Evolutionary conservation across 805 yeast species (phyloP).

Genomic region (Hanseniaspora nectarophila): DNA sequence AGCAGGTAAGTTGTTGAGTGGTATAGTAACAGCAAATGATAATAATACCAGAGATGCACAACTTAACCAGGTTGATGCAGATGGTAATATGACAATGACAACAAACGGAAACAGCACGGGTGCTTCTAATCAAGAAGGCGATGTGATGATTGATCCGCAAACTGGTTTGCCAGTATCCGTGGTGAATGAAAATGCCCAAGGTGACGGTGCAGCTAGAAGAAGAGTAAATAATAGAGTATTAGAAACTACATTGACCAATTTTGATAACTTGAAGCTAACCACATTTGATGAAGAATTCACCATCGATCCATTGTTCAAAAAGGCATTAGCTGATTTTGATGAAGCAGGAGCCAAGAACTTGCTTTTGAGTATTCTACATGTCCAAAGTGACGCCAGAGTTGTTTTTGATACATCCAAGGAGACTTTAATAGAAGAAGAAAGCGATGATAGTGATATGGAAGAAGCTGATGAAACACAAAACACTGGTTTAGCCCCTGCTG

Average conservation of each 20-base stretch:
- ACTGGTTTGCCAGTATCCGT: conserved; percentile 25
- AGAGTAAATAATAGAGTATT: conserved; percentile 26
- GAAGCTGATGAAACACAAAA: conserved; percentile 7
- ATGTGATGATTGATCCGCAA: conserved; percentile 25
- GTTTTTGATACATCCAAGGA: conserved; percentile 50
- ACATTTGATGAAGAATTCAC: conserved; percentile 52
- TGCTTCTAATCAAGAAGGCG: conserved; percentile 21
- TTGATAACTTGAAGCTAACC: conserved; percentile 40
- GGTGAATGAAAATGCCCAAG: conserved; percentile 23
- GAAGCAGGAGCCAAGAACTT: conserved; percentile 73
- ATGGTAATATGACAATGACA: conserved; percentile 21
- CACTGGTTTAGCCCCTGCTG: background rate
- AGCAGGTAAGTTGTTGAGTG: conserved; percentile 72
- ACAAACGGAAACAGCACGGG: conserved; percentile 20
- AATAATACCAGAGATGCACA: conserved; percentile 12
- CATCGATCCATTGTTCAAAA: conserved; percentile 65
- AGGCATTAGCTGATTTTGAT: conserved; percentile 64
- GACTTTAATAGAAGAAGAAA: too few species aligned
- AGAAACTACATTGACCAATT: conserved; percentile 39
- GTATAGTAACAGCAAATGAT: conserved; percentile 42
- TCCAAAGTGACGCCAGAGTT: conserved; percentile 43
- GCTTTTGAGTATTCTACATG: conserved; percentile 47
- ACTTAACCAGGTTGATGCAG: conserved; percentile 16
- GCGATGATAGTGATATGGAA: conserved; percentile 14
- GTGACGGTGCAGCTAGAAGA: conserved; percentile 20